Evolutionary conservation across 1,139 yeast genomes (phyloP).

Genomic region (Candida albicans): DNA sequence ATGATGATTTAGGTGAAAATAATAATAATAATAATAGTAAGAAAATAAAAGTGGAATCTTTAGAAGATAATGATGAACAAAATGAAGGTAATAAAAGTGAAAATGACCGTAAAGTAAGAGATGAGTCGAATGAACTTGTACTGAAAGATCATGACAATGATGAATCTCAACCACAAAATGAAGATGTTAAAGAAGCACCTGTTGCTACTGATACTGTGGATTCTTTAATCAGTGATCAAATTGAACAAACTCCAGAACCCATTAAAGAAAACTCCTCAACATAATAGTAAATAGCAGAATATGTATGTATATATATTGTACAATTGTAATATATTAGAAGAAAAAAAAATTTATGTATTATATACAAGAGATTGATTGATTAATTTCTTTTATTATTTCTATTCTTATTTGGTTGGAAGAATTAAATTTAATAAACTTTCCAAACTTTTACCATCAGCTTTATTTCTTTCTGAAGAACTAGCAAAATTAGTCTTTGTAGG

Average conservation of each 20-base stretch:
- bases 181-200: not conserved
- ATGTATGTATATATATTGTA: not conserved
- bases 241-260: not conserved
- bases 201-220: too few relatives aligned
- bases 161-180: not conserved
- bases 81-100: not conserved
- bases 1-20: conserved; percentile 10
- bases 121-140: not conserved
- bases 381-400: not conserved
- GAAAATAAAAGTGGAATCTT: conserved; percentile 1
- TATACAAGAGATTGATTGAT: not conserved
- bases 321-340: not conserved
- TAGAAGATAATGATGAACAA: not conserved
- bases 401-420: conserved; percentile 12
- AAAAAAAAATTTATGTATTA: conserved; percentile 1
- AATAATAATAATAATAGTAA: conserved; percentile 2
- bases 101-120: not conserved
- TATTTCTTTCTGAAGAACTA: conserved; percentile 36
- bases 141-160: not conserved
- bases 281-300: too few relatives aligned
- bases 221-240: not conserved
- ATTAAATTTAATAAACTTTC: conserved; percentile 33
- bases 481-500: conserved; percentile 36
- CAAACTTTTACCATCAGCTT: conserved; percentile 33
- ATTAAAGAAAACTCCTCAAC: too few relatives aligned